Evolutionary conservation across 306 rosid genomes (phyloP), one percentile per base, ranked within the genome.

Genomic region (Malus fusca): DNA sequence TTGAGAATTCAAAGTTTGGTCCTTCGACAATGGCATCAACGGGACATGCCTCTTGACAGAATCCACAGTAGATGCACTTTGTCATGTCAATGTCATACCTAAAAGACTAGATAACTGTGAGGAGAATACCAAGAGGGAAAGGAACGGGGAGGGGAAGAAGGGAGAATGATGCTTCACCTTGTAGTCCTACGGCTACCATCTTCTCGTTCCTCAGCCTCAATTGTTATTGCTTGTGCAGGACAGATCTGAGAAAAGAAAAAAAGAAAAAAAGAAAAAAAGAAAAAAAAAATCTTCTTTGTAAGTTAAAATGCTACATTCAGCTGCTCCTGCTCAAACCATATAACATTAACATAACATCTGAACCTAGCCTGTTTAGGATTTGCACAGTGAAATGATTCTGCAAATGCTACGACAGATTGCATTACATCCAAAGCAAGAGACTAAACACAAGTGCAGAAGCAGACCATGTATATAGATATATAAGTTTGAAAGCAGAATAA

Each of bases 71-170:
- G 85, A 95, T 95, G 89, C 99, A 95, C 89, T 95, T 95, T 83
- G 99, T 95, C 99, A 95, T 95, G 90, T 95, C 99, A 89, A 95
- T 95, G 77, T 95, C 99, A 59, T 95, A 95, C 91, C 98, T 95
- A 88, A 79, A 88, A 79, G 75, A 52, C 72, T 59, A 44, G 65
- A 82, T 19, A 69, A 53, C 43, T 84, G 77, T 74, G 44, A 74
- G 46, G 28, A 31, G 15, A 17, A 21, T 61, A 84, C 73, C 59
- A 56, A 43, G 30, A 55, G 15, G 56, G 52, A n/a, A 28, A 68
- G 35, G 25, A 68, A 58, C 5, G 40, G 48, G 22, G 25, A 15
- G 2, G 44, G 8, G 30, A 1, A 64, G 12, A 22, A 6, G 26
- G 44, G 51, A 63, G 66, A 73, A 66, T 74, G 58, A 73, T 69